Evolutionary conservation across 2,329 filamentous ascomycete genomes (phyloP), one percentile per base, ranked within the genome.

Genomic region (Endoconidiophora polonica): DNA sequence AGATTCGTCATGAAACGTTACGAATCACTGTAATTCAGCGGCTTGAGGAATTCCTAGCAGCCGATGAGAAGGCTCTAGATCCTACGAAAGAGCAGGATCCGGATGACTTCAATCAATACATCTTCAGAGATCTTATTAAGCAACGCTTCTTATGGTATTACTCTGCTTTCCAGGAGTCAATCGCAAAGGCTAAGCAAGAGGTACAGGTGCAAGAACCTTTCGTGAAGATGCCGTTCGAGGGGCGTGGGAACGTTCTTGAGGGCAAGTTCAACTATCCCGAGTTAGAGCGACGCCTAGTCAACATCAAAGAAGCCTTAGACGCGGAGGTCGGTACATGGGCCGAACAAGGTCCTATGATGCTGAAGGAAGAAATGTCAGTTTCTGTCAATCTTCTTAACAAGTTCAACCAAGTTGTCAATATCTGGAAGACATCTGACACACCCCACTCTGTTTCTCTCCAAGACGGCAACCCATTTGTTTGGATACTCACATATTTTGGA

Each of bases 61-160:
- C 65, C 38, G 58, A 70, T 18, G 57, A 5, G 56, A 64, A 9
- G 40, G 41, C 40, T 14, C 61, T 61, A 64, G 3, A 70, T 64
- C 2, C 7, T 23, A 46, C 42, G 29, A 66, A 71, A 33, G 65
- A 67, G 1, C 68, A 73, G 33, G 69, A 72, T n/a, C 63, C 72
- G 14, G 74, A 76, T 12, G 77, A 82, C 39, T 61, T 5, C 60
- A 76, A 1, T 72, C 76, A 0, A 94, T 86, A 62, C 83, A 94
- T 56, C 86, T 96, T 96, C 67, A 81, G 79, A 56, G 90, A 96
- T 59, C 70, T 94, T 4, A 85, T 83, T 71, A 96, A 96, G 65
- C 79, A 83, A 37, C 79, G 88, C 1, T 95, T 96, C 61, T 68
- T 96, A 12, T 96, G 91, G 91, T 96, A 96, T 65, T 94, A 85